Base-by-base conservation (phyloP, 1,139 yeast species). In the Hemisphaericaspora xylanilytica region DNA sequence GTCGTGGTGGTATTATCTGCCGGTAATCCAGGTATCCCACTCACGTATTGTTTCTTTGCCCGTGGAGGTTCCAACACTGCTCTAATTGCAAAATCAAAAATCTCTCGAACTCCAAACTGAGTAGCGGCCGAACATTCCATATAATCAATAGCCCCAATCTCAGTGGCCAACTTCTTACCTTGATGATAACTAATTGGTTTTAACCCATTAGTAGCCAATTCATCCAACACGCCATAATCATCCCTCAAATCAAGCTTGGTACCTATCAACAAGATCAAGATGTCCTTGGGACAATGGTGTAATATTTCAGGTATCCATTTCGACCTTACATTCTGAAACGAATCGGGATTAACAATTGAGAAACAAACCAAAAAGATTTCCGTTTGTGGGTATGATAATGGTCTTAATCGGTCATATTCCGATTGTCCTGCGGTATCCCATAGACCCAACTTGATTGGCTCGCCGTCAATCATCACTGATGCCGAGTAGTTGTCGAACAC, bases 381-480 rank as follows among this genome's bases (percentile, higher is more conserved):
- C 0, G 97, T 88, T 55, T 89, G 96, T 2, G 96, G 96, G 57
- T 89, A 89, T 14, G 95, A 85, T 47, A 89, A 70, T 4, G 97
- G 97, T 63, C 97, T 76, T 57, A 89, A 73, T 47, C 96, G 73
- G 61, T 89, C 96, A 61, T 89, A 89, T 60, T 89, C 97, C 55
- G 86, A 85, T 63, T 89, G 97, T 21, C 97, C 97, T 7, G 97
- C 97, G n/a, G 97, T 89, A 74, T 89, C 97, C 96, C 96, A 89
- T 38, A 89, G 73, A 17, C 95, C 95, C 37, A 89, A 70, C 54
- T 85, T 85, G 51, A 86, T 82, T 39, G 85, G 84, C 53, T 82
- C 88, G 32, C 85, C 85, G 53, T 85, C 92, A 28, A 83, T 84
- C 77, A 86, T 80, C 26, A 89, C 90, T 35, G 86, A 84, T 14